Conservation (phyloP, 495 filamentous ascomycete species). For the Mycothermus thermophilus region DNA sequence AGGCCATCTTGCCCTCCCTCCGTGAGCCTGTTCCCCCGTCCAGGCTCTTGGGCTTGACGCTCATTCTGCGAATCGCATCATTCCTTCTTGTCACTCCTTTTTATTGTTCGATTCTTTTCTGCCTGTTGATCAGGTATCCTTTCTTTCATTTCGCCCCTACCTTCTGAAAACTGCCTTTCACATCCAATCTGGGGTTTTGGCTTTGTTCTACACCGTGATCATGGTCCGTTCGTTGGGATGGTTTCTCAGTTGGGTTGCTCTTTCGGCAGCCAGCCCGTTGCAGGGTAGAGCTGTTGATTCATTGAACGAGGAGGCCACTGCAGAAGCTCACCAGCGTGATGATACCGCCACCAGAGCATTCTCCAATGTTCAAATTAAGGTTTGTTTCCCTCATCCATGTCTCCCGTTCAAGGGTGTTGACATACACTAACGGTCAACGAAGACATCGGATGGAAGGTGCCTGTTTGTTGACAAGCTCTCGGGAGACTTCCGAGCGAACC, state of each 20-base stretch:
- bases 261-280: conserved; percentile 14
- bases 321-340: conserved; percentile 38
- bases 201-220: conserved; percentile 10
- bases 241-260: conserved; percentile 15
- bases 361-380: conserved; percentile 34
- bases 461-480: conserved; percentile 40
- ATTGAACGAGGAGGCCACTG: conserved; percentile 33
- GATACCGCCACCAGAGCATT: conserved; percentile 35
- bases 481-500: conserved; percentile 43
- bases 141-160: conserved; percentile 9
- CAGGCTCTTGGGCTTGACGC: conserved; percentile 4
- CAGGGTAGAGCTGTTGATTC: conserved; percentile 24
- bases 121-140: conserved; percentile 24
- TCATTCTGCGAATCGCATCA: conserved; percentile 16
- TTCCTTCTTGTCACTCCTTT: conserved; percentile 11
- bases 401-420: no score
- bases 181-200: conserved; percentile 3
- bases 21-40: not conserved
- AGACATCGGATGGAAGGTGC: conserved; percentile 40
- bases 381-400: conserved; percentile 8
- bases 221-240: conserved; percentile 13
- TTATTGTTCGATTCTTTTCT: conserved; percentile 8
- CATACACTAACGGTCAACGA: conserved; percentile 4
- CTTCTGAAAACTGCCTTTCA: not conserved
- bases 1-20: no score